These are phyloP conservation scores for Salpingoeca rosetta DNA, from an alignment of 78 protist genomes.

Conservation along the genomic window DNA sequence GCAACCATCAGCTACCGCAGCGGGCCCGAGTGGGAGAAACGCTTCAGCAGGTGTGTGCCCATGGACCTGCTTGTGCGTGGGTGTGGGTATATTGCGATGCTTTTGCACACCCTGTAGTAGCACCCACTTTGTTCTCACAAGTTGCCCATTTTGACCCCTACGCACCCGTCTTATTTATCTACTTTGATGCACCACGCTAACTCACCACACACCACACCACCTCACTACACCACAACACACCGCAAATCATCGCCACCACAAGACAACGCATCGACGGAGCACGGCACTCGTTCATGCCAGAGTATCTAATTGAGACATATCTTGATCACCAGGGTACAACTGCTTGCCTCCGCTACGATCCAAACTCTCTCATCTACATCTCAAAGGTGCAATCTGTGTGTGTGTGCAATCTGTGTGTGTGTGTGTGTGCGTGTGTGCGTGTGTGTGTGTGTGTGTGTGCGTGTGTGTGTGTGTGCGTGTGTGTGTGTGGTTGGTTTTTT, in stretches of 20 bases:
- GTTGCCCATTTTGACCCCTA: too few relatives aligned
- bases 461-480: too few relatives aligned
- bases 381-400: too few relatives aligned
- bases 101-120: background rate
- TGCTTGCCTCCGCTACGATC: slow-evolving; percentile 22
- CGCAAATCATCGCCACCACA: too few relatives aligned
- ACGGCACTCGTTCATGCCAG: slow-evolving; percentile 13
- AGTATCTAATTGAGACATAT: slow-evolving; percentile 34
- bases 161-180: too few relatives aligned
- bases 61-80: background rate
- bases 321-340: slow-evolving; percentile 15
- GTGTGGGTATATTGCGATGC: background rate
- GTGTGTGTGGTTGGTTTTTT: background rate
- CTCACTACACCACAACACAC: too few relatives aligned
- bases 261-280: background rate
- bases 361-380: slow-evolving; percentile 29
- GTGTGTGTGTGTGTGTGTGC: too few relatives aligned
- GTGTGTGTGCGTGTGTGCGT: too few relatives aligned
- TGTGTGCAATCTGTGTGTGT: too few relatives aligned
- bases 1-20: slow-evolving; percentile 33
- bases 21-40: slow-evolving; percentile 42
- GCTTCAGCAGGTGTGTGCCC: slow-evolving; percentile 17
- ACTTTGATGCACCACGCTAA: too few relatives aligned
- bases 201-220: too few relatives aligned
- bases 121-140: too few relatives aligned